Evolutionary conservation across 2,329 filamentous ascomycete species (phyloP).

Genomic region (Trichoderma oligosporum): DNA sequence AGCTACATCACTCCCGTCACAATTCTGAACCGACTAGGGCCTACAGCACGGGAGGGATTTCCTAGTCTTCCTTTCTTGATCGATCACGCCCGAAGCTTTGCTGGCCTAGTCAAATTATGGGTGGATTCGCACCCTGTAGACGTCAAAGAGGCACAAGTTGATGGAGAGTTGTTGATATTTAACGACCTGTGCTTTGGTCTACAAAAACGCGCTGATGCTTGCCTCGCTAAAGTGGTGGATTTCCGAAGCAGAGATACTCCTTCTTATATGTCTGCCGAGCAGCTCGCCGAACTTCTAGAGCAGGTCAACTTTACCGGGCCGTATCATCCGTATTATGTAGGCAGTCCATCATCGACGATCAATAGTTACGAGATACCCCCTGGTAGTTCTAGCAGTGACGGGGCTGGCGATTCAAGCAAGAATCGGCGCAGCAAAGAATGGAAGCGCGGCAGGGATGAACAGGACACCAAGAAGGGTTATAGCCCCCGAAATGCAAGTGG

Average conservation of each 20-base stretch:
- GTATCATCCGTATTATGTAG: slow-evolving; percentile 29
- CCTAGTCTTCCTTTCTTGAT: slow-evolving; percentile 90
- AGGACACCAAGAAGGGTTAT: slow-evolving; percentile 29
- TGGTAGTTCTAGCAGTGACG: slow-evolving; percentile 51
- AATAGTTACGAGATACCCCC: slow-evolving; percentile 38
- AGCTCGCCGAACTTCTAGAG: slow-evolving; percentile 48
- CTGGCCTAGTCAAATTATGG: slow-evolving; percentile 79
- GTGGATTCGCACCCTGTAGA: slow-evolving; percentile 52
- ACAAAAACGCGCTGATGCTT: slow-evolving; percentile 50
- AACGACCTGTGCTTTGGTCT: slow-evolving; percentile 49
- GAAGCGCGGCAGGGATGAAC: slow-evolving; percentile 29
- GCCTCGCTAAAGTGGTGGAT: slow-evolving; percentile 47
- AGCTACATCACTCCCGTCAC: slow-evolving; percentile 91
- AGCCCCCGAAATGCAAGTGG: slow-evolving; percentile 31
- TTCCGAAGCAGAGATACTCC: slow-evolving; percentile 39
- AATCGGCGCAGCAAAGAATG: slow-evolving; percentile 33
- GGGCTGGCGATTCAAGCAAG: slow-evolving; percentile 24
- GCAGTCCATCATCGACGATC: slow-evolving; percentile 25
- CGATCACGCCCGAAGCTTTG: slow-evolving; percentile 81
- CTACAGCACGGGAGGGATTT: slow-evolving; percentile 82
- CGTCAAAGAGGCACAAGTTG: slow-evolving; percentile 30
- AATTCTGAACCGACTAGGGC: slow-evolving; percentile 77
- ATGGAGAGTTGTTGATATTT: slow-evolving; percentile 54
- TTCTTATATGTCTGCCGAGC: slow-evolving; percentile 31
- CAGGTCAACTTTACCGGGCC: slow-evolving; percentile 39